A percentile compares a stretch with the other conserved stretches of the same genome.
Evolutionary conservation across 257 asterid genomes (phyloP).

Genomic region (Gynochthodes officinalis): DNA sequence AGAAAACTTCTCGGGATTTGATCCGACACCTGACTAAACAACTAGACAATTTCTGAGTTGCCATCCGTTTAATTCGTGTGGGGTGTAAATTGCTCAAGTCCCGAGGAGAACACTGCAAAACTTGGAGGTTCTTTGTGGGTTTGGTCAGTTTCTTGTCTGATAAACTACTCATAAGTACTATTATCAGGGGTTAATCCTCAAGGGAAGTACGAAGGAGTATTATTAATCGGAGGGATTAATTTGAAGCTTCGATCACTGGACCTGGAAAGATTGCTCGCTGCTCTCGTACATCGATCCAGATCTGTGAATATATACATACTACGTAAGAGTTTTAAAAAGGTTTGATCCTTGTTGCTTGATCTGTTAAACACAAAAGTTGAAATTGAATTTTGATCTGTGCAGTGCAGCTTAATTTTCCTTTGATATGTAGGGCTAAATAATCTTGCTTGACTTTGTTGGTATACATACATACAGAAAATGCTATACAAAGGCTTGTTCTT

Average conservation of each 20-base stretch:
- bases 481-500: neutral
- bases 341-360: slow-evolving; percentile 16
- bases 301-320: slow-evolving; percentile 3
- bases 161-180: neutral
- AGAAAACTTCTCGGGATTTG: slow-evolving; percentile 41
- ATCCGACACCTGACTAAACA: slow-evolving; percentile 29
- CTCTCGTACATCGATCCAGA: slow-evolving; percentile 9
- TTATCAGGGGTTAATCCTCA: neutral
- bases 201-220: too few relatives aligned
- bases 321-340: slow-evolving; percentile 5
- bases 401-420: too few relatives aligned
- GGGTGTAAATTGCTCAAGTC: slow-evolving; percentile 34
- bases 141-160: slow-evolving; percentile 32
- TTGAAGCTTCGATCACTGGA: neutral
- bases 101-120: slow-evolving; percentile 43
- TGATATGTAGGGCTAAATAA: too few relatives aligned
- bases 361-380: neutral
- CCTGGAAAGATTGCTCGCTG: neutral
- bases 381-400: neutral
- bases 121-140: slow-evolving; percentile 15
- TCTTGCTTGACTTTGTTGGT: too few relatives aligned
- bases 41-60: too few relatives aligned
- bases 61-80: slow-evolving; percentile 7
- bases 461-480: too few relatives aligned
- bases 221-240: too few relatives aligned